Base-by-base conservation (phyloP, 169 alveolate species). In the Plasmodium chabaudi region DNA sequence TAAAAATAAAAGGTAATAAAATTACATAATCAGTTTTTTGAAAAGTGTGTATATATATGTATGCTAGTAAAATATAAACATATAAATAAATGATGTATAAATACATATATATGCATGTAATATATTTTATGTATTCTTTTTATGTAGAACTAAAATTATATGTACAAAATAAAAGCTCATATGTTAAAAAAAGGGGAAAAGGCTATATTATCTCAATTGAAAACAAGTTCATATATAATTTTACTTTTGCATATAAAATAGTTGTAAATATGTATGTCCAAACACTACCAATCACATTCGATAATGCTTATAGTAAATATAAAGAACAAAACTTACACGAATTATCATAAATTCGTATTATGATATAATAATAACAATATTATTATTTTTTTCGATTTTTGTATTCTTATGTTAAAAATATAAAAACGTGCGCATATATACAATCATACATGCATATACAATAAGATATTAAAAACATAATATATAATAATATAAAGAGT, bases 141-240 rank as follows among this genome's bases (percentile, higher is more conserved):
- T 51, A 51, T 15, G 59, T 51, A 51, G 59, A 51, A 51, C 59
- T 51, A 51, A 51, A 51, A 51, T 51, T 12, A 51, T 51, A 51
- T 15, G 59, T 7, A 51, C 59, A 51, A 12, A 12, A 15, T 51
- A 51, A 51, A 51, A 12, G 5, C 0, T 51, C 23, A 5, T 4
- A 51, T 13, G 59, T 51, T 51, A 51, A 51, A 34, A 27, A 34
- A 51, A 51, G 21, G 59, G 59, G 7, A 51, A 51, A 51, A 51
- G 3, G 59, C 7, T 51, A 15, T 13, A 51, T 6, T 13, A 9
- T 51, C 59, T 4, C 19, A 51, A 51, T 51, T 51, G 19, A 51
- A 51, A 51, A 6, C 19, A 15, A 51, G n/a, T 51, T 51, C 19
- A 13, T 51, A 51, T 51, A 51, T 12, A 12, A 6, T 51, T 13